Base-by-base conservation (phyloP, 106 monocot species). In the Allium sativum region DNA sequence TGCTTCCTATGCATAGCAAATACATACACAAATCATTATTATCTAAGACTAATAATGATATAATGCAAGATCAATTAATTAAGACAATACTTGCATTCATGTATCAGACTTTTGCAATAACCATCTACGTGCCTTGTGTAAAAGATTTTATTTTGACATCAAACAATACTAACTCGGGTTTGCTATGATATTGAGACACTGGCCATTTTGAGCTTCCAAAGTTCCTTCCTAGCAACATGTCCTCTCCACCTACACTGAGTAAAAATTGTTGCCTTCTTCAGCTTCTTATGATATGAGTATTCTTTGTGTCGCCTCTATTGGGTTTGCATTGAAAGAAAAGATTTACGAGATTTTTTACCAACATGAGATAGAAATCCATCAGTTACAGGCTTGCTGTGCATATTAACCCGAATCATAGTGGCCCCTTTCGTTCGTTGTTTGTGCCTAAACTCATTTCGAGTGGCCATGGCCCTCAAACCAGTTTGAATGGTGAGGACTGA, bases 221-320 rank as follows among this genome's bases (percentile, higher is more conserved):
- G 81, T 47, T 94, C 89, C 69, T 59, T 83, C 59, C 81, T 86
- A 61, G 80, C 94, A n/a, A n/a, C n/a, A n/a, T n/a, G 70, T 72
- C 89, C 94, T 65, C 94, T 89, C 94, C 94, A 94, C 74, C 75
- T 76, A n/a, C 80, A 83, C 67, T 94, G 94, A n/a, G 86, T 79
- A 68, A 77, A 62, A 72, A 89, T 70, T 19, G 78, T 68, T 53
- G 94, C 75, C 54, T 42, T 65, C 58, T 77, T 86, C 68, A 94
- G 60, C 55, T 78, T 86, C 59, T 66, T 83, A 75, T 83, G 78
- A 50, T 89, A 79, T 22, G 66, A 77, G 21, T 70, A 52, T 41
- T 65, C 83, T 77, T 72, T 81, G 56, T 94, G 78, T 44, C 89
- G 22, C 11, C 83, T 79, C 73, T 78, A 89, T 47, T 71, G 67